These are phyloP conservation scores for Teunomyces aglyptinius DNA, from an alignment of 805 yeast genomes.

Conservation along the genomic window DNA sequence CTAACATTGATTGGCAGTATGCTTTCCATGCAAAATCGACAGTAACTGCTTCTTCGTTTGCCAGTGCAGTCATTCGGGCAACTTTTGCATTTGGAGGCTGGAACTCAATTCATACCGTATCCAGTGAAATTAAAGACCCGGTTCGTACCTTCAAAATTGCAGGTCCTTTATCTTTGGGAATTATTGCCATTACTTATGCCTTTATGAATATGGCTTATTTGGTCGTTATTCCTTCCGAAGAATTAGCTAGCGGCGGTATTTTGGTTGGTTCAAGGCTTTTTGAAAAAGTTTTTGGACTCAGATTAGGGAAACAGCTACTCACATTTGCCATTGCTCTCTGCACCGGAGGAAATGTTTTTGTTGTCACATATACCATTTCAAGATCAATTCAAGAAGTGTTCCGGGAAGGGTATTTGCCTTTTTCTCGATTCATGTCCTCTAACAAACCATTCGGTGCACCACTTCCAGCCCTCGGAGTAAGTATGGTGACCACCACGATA, in stretches of 20 bases:
- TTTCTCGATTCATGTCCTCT: slow-evolving; percentile 48
- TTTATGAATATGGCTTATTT: slow-evolving; percentile 57
- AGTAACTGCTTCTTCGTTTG: slow-evolving; percentile 45
- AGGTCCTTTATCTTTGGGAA: slow-evolving; percentile 52
- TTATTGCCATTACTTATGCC: slow-evolving; percentile 49
- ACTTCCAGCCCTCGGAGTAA: slow-evolving; percentile 46
- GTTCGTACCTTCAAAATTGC: slow-evolving; percentile 56
- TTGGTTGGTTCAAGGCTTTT: slow-evolving; percentile 59
- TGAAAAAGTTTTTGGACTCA: slow-evolving; percentile 52
- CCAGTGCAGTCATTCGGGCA: slow-evolving; percentile 57
- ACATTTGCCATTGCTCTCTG: slow-evolving; percentile 60
- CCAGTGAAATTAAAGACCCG: slow-evolving; percentile 62
- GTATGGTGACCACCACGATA: slow-evolving; percentile 39
- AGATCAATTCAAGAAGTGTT: slow-evolving; percentile 65
- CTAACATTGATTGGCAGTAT: slow-evolving; percentile 33
- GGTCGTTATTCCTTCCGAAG: slow-evolving; percentile 52
- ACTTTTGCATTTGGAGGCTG: slow-evolving; percentile 63
- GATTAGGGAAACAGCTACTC: slow-evolving; percentile 52
- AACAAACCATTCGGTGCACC: slow-evolving; percentile 60
- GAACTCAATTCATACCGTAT: slow-evolving; percentile 59
- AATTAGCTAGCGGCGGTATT: slow-evolving; percentile 54
- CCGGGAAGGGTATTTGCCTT: slow-evolving; percentile 62
- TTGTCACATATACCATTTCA: slow-evolving; percentile 56
- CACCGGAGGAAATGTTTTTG: slow-evolving; percentile 62
- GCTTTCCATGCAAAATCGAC: slow-evolving; percentile 31